Conservation (phyloP, 345 rosid genomes). For the Salix arbutifolia region DNA sequence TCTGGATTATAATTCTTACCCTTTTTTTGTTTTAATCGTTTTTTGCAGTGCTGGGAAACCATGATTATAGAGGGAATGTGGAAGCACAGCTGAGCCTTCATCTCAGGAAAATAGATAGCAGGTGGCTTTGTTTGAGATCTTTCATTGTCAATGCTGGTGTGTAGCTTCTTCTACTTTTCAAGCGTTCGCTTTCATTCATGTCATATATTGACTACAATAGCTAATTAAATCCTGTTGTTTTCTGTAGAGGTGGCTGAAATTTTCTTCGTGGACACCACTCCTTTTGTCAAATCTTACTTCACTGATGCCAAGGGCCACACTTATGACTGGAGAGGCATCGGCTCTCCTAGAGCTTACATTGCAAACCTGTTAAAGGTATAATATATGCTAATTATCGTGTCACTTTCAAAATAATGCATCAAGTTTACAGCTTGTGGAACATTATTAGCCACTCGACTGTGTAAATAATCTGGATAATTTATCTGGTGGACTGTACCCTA, state of each 20-base stretch:
- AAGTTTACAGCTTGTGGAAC: neutral
- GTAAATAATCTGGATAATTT: neutral
- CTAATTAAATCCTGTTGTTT: neutral
- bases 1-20: neutral
- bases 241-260: slow-evolving; percentile 43
- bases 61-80: slow-evolving; percentile 73
- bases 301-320: slow-evolving; percentile 26
- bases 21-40: neutral
- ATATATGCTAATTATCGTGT: neutral
- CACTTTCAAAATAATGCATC: neutral
- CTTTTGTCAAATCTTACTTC: slow-evolving; percentile 50
- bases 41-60: slow-evolving; percentile 60
- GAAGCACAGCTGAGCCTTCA: slow-evolving; percentile 58
- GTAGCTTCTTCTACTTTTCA: neutral
- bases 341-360: slow-evolving; percentile 33
- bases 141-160: slow-evolving; percentile 52
- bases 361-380: slow-evolving; percentile 38
- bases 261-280: slow-evolving; percentile 58
- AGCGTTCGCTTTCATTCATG: neutral
- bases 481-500: neutral
- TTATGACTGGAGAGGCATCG: slow-evolving; percentile 52
- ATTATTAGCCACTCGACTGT: neutral
- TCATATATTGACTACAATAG: neutral
- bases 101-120: slow-evolving; percentile 48
- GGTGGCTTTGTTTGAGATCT: slow-evolving; percentile 76